phyloP scores from a whole-genome alignment of 305 asterid genomes.

The Solanum aculeatissimum region DNA sequence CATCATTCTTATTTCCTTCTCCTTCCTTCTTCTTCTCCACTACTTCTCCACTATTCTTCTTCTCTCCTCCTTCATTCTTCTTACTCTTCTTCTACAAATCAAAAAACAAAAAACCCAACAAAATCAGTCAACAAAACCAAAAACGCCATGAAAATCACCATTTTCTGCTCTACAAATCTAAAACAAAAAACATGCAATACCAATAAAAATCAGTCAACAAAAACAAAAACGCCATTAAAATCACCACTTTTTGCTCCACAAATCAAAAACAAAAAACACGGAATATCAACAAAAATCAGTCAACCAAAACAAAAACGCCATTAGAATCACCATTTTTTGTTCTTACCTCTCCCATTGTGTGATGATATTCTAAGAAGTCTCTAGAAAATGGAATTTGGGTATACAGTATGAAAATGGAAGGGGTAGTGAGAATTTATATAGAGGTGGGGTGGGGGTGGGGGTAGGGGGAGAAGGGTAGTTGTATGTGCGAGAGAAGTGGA shows the following conservation, averaged over 20 bases:
- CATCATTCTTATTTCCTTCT: neutral
- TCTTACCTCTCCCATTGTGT: neutral
- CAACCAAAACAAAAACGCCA: neutral
- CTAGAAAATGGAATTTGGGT: neutral
- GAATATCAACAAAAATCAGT: too few species aligned
- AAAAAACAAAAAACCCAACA: neutral
- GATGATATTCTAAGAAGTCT: neutral
- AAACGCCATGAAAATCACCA: neutral
- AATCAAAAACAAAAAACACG: too few species aligned
- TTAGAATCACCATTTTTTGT: neutral
- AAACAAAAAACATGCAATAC: too few species aligned
- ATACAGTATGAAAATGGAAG: neutral
- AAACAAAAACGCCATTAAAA: neutral
- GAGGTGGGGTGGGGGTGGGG: neutral
- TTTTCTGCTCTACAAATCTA: too few species aligned
- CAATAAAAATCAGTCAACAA: neutral
- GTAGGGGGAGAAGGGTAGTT: neutral
- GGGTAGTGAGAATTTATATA: neutral
- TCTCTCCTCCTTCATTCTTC: neutral
- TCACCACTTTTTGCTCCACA: too few species aligned
- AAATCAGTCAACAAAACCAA: neutral
- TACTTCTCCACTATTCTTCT: neutral
- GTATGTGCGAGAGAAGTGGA: neutral
- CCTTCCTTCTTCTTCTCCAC: slow-evolving; percentile 18
- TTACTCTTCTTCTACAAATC: neutral